Base-by-base conservation (phyloP, 176 grass and related monocot species). In the Coix lacrymajobi region DNA sequence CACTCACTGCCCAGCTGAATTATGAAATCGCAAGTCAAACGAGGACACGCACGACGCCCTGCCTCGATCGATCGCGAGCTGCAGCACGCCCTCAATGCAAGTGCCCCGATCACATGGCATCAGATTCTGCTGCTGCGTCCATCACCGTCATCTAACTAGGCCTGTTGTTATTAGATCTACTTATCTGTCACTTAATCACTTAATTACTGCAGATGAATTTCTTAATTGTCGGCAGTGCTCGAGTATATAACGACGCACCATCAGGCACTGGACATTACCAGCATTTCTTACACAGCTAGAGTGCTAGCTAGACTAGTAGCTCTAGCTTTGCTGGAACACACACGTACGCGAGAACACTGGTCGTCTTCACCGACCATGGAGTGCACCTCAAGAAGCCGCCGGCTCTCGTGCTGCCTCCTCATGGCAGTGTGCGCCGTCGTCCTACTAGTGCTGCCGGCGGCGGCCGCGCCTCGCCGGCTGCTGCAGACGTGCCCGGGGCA, bases 21-120 rank as follows among this genome's bases (percentile, higher is more conserved):
- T 38, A 62, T 86, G 74, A 82, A 78, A 86, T 26, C 56, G 36
- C 44, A 52, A 10, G 88, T 90, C 88, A 83, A 90, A 86, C 84
- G 76, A 83, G 73, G 63, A 32, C 51, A 7, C 29, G 22, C 37
- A n/a, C 46, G 48, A 5, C 48, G 7, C 4, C 38, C 37, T 43
- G 75, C 46, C 30, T 71, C 40, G 43, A 31, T 66, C 51, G 61
- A 66, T 33, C 31, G 24, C 38, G 45, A 51, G 31, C 11, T 25
- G 43, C 61, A 52, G 43, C 6, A 26, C 30, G 26, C 31, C 45
- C 61, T 81, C 70, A 69, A 61, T 26, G 34, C 74, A 75, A 24
- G 67, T 66, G 83, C 71, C 64, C 34, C 30, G 2, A 37, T 74
- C 88, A 90, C 88, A 86, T 86, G 88, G 57, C 41, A 73, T 73